Conservation (phyloP, 345 rosid genomes). For the Cardamine chenopodiifolia region DNA sequence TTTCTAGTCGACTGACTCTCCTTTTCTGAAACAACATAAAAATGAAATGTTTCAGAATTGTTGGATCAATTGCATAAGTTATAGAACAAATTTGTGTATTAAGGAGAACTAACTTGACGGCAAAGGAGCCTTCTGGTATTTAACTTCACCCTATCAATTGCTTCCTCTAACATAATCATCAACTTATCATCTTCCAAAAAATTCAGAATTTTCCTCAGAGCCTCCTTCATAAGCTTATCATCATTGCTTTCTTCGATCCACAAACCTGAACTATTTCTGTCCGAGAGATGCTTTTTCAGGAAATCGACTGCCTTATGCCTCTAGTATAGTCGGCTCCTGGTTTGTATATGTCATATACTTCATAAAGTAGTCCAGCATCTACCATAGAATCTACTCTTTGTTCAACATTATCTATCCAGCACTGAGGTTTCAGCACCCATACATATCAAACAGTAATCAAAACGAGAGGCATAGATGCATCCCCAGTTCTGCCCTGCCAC, state of each 20-base stretch:
- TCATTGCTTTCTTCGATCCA: no score
- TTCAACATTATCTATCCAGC: constrained; percentile 71
- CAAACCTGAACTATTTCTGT: no score
- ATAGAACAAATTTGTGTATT: background rate
- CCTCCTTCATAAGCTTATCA: constrained; percentile 49
- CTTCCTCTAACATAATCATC: constrained; percentile 59
- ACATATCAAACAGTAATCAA: constrained; percentile 76
- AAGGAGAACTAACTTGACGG: constrained; percentile 68
- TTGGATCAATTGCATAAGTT: background rate
- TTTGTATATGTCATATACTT: constrained; percentile 73
- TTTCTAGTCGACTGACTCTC: constrained; percentile 62
- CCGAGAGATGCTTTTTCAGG: constrained; percentile 44
- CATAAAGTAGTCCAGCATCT: constrained; percentile 72
- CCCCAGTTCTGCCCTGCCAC: constrained; percentile 99
- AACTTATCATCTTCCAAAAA: constrained; percentile 46
- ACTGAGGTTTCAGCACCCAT: constrained; percentile 66
- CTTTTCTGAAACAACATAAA: constrained; percentile 59
- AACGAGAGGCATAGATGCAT: constrained; percentile 56
- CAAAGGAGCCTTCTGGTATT: constrained; percentile 89
- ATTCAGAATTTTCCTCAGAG: constrained; percentile 46
- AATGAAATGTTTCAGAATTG: background rate
- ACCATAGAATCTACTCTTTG: constrained; percentile 89
- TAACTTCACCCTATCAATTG: constrained; percentile 69
- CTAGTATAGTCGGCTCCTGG: constrained; percentile 68
- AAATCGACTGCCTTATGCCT: constrained; percentile 83